Conservation (phyloP, 257 asterid genomes). For the Ballota nigra region DNA sequence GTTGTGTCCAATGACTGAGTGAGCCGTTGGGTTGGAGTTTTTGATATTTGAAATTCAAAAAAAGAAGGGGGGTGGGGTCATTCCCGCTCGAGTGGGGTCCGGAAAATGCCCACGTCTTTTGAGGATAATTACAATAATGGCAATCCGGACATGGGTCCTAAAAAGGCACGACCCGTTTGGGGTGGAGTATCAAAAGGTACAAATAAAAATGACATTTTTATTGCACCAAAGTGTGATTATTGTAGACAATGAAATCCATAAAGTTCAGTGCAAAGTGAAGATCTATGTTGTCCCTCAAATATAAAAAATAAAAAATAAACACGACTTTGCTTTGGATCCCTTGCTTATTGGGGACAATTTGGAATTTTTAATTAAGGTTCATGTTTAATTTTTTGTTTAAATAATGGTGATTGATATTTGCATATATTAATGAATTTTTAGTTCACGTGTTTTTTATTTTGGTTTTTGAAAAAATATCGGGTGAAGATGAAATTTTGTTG, state of each 20-base stretch:
- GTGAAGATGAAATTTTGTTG: neutral
- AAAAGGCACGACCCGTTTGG: constrained; percentile 52
- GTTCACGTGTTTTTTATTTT: neutral
- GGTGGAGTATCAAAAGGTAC: constrained; percentile 43
- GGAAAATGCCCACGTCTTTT: constrained; percentile 12
- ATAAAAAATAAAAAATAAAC: neutral
- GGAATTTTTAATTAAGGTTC: neutral
- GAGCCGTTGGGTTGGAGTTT: constrained; percentile 42
- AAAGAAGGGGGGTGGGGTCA: constrained; percentile 7
- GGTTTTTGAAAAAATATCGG: neutral
- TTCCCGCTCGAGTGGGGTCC: constrained; percentile 43
- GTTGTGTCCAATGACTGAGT: constrained; percentile 27
- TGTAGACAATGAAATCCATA: constrained; percentile 34
- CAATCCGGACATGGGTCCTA: constrained; percentile 28
- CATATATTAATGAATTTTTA: neutral
- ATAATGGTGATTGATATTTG: neutral
- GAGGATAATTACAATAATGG: constrained; percentile 33
- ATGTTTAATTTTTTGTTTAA: neutral
- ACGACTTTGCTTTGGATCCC: constrained; percentile 33
- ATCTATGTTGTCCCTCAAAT: neutral
- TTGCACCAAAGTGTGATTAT: constrained; percentile 12
- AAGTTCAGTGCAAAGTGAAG: constrained; percentile 38
- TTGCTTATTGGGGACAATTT: neutral
- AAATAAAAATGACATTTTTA: neutral
- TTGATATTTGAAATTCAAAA: constrained; percentile 55